Evolutionary conservation across 352 stramenopile genomes (phyloP).

Genomic region (Phytopythium mirpurense): DNA sequence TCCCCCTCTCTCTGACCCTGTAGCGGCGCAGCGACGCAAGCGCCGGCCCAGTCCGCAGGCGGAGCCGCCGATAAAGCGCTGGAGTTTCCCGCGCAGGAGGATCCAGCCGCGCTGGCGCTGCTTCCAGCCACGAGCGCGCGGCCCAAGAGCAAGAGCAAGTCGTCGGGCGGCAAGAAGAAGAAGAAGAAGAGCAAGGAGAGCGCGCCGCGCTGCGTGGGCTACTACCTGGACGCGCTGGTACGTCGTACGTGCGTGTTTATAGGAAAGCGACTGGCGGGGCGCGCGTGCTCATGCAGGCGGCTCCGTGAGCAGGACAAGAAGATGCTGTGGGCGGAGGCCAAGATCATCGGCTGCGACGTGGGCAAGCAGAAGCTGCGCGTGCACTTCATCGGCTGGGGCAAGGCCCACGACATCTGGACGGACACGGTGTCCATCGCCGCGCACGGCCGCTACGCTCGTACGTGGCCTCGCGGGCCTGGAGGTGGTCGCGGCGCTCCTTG

Average conservation of each 20-base stretch:
- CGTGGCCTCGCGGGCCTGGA: slow-evolving; percentile 8
- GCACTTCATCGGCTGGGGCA: slow-evolving; percentile 64
- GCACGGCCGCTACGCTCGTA: slow-evolving; percentile 49
- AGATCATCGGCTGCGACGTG: slow-evolving; percentile 62
- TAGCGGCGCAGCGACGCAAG: slow-evolving; percentile 7
- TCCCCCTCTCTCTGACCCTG: neutral
- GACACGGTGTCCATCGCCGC: slow-evolving; percentile 57
- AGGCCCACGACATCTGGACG: slow-evolving; percentile 70
- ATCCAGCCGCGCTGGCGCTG: neutral
- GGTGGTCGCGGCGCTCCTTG: too few species aligned
- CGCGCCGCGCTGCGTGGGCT: slow-evolving; percentile 37
- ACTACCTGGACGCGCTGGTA: slow-evolving; percentile 64
- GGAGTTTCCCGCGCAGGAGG: neutral
- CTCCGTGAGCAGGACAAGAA: slow-evolving; percentile 42
- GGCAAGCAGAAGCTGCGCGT: slow-evolving; percentile 60
- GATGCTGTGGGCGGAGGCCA: slow-evolving; percentile 62
- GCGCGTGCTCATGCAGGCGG: neutral
- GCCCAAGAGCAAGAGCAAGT: slow-evolving; percentile 3
- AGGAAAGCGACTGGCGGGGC: neutral
- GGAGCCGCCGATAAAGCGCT: neutral
- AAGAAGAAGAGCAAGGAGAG: slow-evolving; percentile 17
- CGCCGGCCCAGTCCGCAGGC: slow-evolving; percentile 11
- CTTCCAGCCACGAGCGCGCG: slow-evolving; percentile 5
- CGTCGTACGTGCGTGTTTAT: neutral
- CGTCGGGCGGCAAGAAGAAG: slow-evolving; percentile 27